These are phyloP conservation scores for Vitellaria paradoxa DNA, from an alignment of 179 eudicot genomes.

Conservation along the genomic window DNA sequence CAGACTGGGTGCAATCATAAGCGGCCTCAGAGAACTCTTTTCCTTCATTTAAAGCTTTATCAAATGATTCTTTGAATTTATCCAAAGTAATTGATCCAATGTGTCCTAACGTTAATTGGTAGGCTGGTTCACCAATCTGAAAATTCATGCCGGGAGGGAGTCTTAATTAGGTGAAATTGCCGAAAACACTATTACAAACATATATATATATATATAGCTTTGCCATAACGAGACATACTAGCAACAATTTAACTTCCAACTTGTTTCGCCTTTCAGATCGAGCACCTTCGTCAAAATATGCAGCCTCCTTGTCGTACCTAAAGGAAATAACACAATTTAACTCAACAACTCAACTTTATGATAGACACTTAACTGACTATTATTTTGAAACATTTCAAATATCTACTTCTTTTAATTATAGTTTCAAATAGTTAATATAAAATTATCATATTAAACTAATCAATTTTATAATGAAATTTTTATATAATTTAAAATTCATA, in stretches of 20 bases:
- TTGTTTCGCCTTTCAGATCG: constrained; percentile 77
- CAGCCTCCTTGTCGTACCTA: constrained; percentile 87
- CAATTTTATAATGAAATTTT: too few relatives aligned
- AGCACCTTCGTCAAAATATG: constrained; percentile 89
- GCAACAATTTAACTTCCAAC: constrained; percentile 86
- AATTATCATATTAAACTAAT: too few relatives aligned
- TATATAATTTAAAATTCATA: too few relatives aligned
- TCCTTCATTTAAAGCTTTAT: constrained; percentile 66
- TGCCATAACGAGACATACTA: constrained; percentile 37
- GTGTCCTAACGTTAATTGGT: constrained; percentile 79
- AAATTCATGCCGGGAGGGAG: constrained; percentile 12
- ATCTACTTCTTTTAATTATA: too few relatives aligned
- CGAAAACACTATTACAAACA: background rate
- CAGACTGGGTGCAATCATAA: constrained; percentile 49
- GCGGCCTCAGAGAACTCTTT: constrained; percentile 76
- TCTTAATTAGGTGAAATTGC: background rate
- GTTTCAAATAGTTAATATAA: too few relatives aligned
- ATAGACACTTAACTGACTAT: background rate
- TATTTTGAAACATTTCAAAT: too few relatives aligned
- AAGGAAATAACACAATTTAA: constrained; percentile 1
- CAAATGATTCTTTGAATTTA: constrained; percentile 74
- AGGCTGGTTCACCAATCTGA: constrained; percentile 87
- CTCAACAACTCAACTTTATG: background rate
- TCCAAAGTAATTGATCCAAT: constrained; percentile 71
- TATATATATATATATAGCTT: background rate